A percentile compares a stretch with the other conserved stretches of the same genome.
Conservation (phyloP, 768 basidiomycete species). For the Boletus rufocinnamomeus region DNA sequence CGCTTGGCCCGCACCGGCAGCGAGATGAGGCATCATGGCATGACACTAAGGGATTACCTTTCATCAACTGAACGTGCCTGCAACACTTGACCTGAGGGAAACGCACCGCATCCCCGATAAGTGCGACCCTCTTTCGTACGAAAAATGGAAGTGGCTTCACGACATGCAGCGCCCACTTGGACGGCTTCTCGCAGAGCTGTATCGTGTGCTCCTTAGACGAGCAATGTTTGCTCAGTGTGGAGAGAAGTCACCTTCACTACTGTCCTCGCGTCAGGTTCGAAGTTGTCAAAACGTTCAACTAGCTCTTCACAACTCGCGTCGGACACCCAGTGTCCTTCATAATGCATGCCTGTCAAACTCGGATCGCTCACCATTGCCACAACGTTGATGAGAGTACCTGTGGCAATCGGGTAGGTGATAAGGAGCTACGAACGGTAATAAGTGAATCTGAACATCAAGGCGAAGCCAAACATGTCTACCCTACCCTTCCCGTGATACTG, state of each 20-base stretch:
- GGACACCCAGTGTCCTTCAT: conserved; percentile 35
- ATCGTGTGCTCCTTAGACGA: neutral
- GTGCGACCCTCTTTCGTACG: conserved; percentile 41
- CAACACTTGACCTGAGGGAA: neutral
- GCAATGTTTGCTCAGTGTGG: neutral
- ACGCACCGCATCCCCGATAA: conserved; percentile 53
- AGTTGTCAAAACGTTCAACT: conserved; percentile 29
- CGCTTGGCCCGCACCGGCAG: conserved; percentile 29
- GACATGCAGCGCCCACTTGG: conserved; percentile 48
- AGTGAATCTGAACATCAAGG: neutral
- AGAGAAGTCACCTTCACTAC: conserved; percentile 29
- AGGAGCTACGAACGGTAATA: conserved; percentile 34
- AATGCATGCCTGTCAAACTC: conserved; percentile 30
- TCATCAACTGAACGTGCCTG: neutral
- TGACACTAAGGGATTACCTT: conserved; percentile 13
- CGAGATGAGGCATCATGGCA: conserved; percentile 28
- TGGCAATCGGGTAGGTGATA: conserved; percentile 41
- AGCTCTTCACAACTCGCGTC: conserved; percentile 37
- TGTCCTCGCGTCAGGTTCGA: conserved; percentile 38
- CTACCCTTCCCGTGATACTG: conserved; percentile 18
- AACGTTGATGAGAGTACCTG: conserved; percentile 39
- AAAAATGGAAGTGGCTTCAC: conserved; percentile 44
- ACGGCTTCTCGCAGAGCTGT: conserved; percentile 39
- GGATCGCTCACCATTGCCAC: conserved; percentile 36
- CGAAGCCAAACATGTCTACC: neutral